These are phyloP conservation scores for Lumnitzera littorea DNA, from an alignment of 345 rosid species.

Conservation along the genomic window DNA sequence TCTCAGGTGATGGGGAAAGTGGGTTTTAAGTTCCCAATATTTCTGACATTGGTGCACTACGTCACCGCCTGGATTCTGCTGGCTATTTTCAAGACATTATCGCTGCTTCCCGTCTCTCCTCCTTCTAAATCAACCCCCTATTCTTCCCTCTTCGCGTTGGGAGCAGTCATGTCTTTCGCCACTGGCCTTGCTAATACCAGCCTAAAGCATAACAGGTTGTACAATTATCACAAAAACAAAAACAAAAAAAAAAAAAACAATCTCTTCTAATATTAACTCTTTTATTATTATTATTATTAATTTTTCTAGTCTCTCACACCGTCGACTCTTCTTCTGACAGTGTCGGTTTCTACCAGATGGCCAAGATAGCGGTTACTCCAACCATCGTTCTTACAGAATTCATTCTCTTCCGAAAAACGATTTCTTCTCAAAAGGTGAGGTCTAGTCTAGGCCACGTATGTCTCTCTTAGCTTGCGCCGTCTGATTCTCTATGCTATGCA, in stretches of 20 bases:
- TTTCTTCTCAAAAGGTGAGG: slow-evolving; percentile 54
- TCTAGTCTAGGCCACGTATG: background rate
- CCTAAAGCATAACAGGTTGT: slow-evolving; percentile 75
- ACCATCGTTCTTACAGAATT: slow-evolving; percentile 86
- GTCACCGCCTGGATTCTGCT: slow-evolving; percentile 71
- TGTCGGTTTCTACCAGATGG: slow-evolving; percentile 97
- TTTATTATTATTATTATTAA: too few species aligned
- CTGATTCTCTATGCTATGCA: background rate
- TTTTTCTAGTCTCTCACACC: slow-evolving; percentile 21
- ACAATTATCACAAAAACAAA: background rate
- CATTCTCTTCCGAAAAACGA: slow-evolving; percentile 52
- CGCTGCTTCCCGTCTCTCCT: slow-evolving; percentile 79
- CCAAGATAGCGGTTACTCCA: slow-evolving; percentile 95
- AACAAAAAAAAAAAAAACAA: too few species aligned
- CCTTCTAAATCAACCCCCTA: slow-evolving; percentile 82
- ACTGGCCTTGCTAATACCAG: slow-evolving; percentile 95
- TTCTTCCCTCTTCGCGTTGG: slow-evolving; percentile 65
- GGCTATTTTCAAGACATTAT: slow-evolving; percentile 58
- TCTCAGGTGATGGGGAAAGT: slow-evolving; percentile 76
- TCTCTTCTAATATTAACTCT: too few species aligned
- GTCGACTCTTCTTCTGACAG: slow-evolving; percentile 43
- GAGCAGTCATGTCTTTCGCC: slow-evolving; percentile 90
- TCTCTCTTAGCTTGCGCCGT: background rate
- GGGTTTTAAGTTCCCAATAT: slow-evolving; percentile 83
- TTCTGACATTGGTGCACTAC: slow-evolving; percentile 81